Base-by-base conservation (phyloP, 129 eudicot species). In the Tagetes erecta region DNA sequence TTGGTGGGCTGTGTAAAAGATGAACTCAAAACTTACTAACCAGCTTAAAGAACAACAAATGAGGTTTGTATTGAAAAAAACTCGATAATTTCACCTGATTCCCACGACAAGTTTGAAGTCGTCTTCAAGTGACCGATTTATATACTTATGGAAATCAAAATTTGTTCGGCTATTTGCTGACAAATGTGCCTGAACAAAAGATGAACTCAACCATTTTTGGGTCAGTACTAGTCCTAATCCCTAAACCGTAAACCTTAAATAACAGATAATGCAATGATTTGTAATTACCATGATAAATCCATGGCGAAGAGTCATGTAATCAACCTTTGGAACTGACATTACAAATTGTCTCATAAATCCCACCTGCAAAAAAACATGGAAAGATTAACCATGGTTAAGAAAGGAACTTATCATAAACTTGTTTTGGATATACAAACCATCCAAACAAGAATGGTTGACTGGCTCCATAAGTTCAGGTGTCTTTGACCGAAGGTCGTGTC, bases 61-160 rank as follows among this genome's bases (percentile, higher is more conserved):
- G 39, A 5, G 10, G 20, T 62, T 58, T 13, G 39, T 35, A 45
- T 0, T 2, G 10, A 0, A 7, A 79, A 44, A 6, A 46, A 52
- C 14, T 9, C 0, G 65, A 68, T 47, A 34, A 3, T 12, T 60
- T 74, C 30, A 89, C 96, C 96, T 85, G 68, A 90, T 90, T 8
- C 96, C 88, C 3, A 90, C 92, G 8, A 90, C 92, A 1, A 87
- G 86, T 85, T 87, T 90, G 82, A 87, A 87, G 44, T 90, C 96
- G 33, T 87, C 91, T 74, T 90, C 92, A 6, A 90, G 86, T 46
- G 92, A 87, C 55, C 92, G 74, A 34, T 87, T 74, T 67, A 90
- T 85, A 49, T 90, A 87, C 62, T 81, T 87, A 72, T 85, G 90
- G 55, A 90, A 90, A 71, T 90, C 73, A 63, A 87, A 90, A 27